Base-by-base conservation (phyloP, 1,284 basidiomycete genomes). In the Cutaneotrichosporon dermatis region DNA sequence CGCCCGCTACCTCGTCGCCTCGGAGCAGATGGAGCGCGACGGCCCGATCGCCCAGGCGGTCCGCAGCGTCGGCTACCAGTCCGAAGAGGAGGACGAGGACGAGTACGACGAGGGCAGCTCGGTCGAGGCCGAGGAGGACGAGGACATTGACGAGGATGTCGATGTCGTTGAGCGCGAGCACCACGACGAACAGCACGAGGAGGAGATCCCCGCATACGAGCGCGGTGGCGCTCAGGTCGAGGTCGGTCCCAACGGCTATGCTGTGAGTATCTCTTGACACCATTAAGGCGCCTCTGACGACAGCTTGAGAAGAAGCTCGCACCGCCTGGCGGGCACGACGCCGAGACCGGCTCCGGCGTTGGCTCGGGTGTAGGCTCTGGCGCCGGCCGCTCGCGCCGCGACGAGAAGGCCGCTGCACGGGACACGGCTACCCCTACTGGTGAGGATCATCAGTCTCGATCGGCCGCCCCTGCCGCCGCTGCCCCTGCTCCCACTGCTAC, bases 1-100 rank as follows among this genome's bases (percentile, higher is more conserved):
- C 73, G 93, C 94, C 60, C 83, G 95, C 66, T 99, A 98, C 79
- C 84, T 99, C 58, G 92, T 97, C 57, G 92, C 93, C 54, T 90
- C 88, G 65, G 95, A 98, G 81, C 85, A 88, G 74, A 90, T 98
- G 82, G 92, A 97, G 80, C 83, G 95, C 56, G 87, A 87, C 53
- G 95, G 96, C 4, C 92, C 92, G 9, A 90, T 99, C 15, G 89
- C 89, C 46, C 92, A 92, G 33, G 94, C 93, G 52, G 95, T 99
- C 37, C 83, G 93, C 59, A 84, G 86, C 25, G 92, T 85, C 1
- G 94, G 94, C 51, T 78, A 76, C 71, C 65, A 63, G 46, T 77
- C 74, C 40, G 88, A 86, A 61, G 89, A 90, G 59, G 88, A 88
- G 2, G 86, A 88, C 46, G 88, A 86, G 2, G 84, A 85, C 53